Evolutionary conservation across 1,139 yeast species (phyloP).

Genomic region (Lizanozyma gosingica): DNA sequence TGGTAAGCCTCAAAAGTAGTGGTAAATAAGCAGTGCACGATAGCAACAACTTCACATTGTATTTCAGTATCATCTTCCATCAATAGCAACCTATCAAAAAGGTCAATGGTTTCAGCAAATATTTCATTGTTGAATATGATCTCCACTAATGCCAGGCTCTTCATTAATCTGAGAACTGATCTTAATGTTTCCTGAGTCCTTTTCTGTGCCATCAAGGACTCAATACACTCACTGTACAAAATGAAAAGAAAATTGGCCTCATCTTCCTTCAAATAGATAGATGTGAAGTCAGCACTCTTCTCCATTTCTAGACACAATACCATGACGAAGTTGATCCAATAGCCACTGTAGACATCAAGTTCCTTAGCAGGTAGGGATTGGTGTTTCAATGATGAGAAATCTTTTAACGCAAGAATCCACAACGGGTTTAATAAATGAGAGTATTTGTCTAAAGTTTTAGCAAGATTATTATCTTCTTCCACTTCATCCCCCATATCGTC

Average conservation of each 20-base stretch:
- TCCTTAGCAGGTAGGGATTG: constrained; percentile 39
- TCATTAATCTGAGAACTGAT: constrained; percentile 51
- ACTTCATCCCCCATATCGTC: constrained; percentile 25
- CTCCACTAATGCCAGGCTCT: constrained; percentile 48
- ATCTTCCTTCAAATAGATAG: constrained; percentile 46
- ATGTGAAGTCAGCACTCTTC: constrained; percentile 35
- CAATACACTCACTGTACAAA: constrained; percentile 77
- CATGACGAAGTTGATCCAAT: constrained; percentile 75
- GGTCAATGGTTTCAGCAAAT: constrained; percentile 67
- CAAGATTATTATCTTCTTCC: constrained; percentile 24
- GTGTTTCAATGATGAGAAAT: constrained; percentile 62
- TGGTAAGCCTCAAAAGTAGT: constrained; percentile 17
- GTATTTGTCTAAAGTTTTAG: constrained; percentile 47
- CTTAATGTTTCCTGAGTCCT: constrained; percentile 36
- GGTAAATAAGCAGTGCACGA: constrained; percentile 41
- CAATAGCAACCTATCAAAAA: constrained; percentile 64
- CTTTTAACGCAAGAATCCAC: constrained; percentile 73
- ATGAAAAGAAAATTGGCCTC: constrained; percentile 71
- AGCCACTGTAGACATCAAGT: constrained; percentile 47
- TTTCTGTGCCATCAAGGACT: constrained; percentile 48
- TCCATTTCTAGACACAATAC: constrained; percentile 66
- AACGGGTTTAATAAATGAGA: constrained; percentile 55
- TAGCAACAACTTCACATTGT: constrained; percentile 45
- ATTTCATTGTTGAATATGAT: constrained; percentile 60
- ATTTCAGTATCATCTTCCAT: constrained; percentile 47